Percentiles rank a stretch among this genome's conserved stretches.
Conservation (phyloP, 2,329 filamentous ascomycete genomes). For the Amesomyces nigricolor region DNA sequence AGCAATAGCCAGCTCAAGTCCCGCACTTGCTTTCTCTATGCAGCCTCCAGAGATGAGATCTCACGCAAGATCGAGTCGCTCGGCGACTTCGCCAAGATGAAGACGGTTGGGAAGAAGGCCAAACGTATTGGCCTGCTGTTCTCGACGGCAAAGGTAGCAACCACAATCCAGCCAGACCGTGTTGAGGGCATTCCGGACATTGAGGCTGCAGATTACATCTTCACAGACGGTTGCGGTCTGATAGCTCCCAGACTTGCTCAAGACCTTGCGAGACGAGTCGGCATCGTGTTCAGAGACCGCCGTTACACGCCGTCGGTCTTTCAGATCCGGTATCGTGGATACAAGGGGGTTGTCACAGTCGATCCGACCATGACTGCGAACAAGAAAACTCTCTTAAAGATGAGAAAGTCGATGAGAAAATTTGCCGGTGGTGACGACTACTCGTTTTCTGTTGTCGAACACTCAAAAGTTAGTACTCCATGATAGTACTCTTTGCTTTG, state of each 20-base stretch:
- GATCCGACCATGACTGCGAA: slow-evolving; percentile 29
- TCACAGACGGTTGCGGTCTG: slow-evolving; percentile 39
- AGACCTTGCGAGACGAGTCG: slow-evolving; percentile 30
- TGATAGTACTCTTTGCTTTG: not conserved
- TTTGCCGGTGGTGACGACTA: slow-evolving; percentile 35
- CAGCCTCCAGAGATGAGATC: slow-evolving; percentile 32
- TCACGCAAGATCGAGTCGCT: slow-evolving; percentile 32
- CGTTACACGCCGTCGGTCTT: slow-evolving; percentile 37
- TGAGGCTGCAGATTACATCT: slow-evolving; percentile 34
- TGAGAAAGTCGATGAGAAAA: slow-evolving; percentile 38
- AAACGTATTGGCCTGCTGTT: slow-evolving; percentile 40
- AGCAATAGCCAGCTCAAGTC: slow-evolving; percentile 41
- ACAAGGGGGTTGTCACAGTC: slow-evolving; percentile 38
- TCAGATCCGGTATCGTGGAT: slow-evolving; percentile 39
- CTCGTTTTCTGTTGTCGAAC: slow-evolving; percentile 36
- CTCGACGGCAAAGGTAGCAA: slow-evolving; percentile 32
- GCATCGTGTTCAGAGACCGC: slow-evolving; percentile 33
- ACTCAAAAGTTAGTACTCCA: slow-evolving; percentile 33
- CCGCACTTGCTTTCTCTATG: slow-evolving; percentile 36
- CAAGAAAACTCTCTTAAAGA: slow-evolving; percentile 19
- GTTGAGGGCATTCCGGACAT: slow-evolving; percentile 37
- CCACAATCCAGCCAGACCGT: slow-evolving; percentile 30
- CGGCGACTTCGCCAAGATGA: slow-evolving; percentile 38
- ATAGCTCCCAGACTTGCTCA: slow-evolving; percentile 32
- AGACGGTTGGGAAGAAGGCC: slow-evolving; percentile 38